Base-by-base conservation (phyloP, 345 rosid genomes). In the Hirschfeldia incana region DNA sequence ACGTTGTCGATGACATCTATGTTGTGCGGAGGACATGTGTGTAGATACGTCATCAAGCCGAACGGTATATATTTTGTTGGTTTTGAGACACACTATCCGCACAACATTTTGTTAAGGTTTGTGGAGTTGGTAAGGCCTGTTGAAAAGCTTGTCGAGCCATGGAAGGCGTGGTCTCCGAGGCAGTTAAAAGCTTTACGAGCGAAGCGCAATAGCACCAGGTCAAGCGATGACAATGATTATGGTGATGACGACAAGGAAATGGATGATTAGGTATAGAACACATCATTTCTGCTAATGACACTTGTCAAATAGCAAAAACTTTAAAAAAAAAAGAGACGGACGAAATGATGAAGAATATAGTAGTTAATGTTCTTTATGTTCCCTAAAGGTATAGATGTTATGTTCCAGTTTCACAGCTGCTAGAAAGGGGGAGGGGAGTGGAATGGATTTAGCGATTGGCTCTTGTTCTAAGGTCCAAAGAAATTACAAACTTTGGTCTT, bases 91-190 rank as follows among this genome's bases (percentile, higher is more conserved):
- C 74, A 80, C 30, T 63, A 80, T 15, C 79, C 79, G 5, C 82
- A 74, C 65, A 78, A 67, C 16, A 1, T 79, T 12, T 68, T 79
- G 6, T 55, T 80, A 16, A 74, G 67, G 15, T 80, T 80, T 64
- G 1, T 80, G 1, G 83, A 80, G 67, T 75, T 80, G 37, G 72
- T 80, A 0, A 74, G 83, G 67, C 75, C 79, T 21, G 79, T 80
- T 53, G 76, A 74, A 2, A 80, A 30, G 78, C 83, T 80, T 63
- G 61, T 80, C 21, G 79, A 80, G 67, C 83, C 83, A 17, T 80
- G 83, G 83, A 80, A 74, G 67, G 79, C 70, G 1, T 74, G 83
- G 79, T 80, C 83, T 1, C 83, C 83, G 1, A n/a, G 30, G n/a
- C 83, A 80, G 75, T 59, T 80, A 13, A 64, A 63, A 26, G 83